These are phyloP conservation scores for Fusarium nygamai DNA, from an alignment of 2,329 filamentous ascomycete species.

Conservation along the genomic window DNA sequence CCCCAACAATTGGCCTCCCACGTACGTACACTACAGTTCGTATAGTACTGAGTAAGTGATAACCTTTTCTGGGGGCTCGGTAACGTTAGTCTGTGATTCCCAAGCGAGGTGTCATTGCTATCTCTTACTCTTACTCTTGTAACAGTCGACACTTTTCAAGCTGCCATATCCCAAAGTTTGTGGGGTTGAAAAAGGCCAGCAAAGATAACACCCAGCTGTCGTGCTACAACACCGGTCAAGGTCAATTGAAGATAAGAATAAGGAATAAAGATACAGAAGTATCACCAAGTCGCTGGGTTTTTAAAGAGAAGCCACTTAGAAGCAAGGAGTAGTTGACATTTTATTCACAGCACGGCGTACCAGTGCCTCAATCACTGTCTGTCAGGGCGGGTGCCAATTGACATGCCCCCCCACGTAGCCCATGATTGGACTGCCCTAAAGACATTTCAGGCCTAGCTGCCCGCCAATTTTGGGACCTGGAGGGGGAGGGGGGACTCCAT, in stretches of 20 bases:
- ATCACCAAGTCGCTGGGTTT: not conserved
- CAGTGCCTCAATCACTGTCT: slow-evolving; percentile 18
- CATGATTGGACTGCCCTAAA: slow-evolving; percentile 39
- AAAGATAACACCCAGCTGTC: not conserved
- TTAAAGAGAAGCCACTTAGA: not conserved
- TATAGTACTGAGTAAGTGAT: slow-evolving; percentile 19
- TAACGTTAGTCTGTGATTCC: not conserved
- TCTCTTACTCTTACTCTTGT: not conserved
- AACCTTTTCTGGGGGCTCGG: slow-evolving; percentile 5
- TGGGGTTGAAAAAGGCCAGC: slow-evolving; percentile 23
- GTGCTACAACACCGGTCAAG: not conserved
- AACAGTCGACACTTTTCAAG: slow-evolving; percentile 14
- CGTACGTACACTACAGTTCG: slow-evolving; percentile 14
- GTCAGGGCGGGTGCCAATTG: slow-evolving; percentile 35
- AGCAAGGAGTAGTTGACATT: not conserved
- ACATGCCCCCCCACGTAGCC: slow-evolving; percentile 32
- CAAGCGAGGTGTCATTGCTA: not conserved
- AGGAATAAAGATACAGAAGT: not conserved
- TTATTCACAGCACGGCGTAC: slow-evolving; percentile 5
- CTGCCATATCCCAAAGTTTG: slow-evolving; percentile 19
- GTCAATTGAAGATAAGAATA: not conserved
- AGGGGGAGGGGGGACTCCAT: slow-evolving; percentile 17
- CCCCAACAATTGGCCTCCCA: slow-evolving; percentile 31
- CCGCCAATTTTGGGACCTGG: slow-evolving; percentile 22
- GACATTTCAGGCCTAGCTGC: slow-evolving; percentile 30